Conservation (phyloP, 768 basidiomycete species). For the Tubosaeta brunneosetosa region DNA sequence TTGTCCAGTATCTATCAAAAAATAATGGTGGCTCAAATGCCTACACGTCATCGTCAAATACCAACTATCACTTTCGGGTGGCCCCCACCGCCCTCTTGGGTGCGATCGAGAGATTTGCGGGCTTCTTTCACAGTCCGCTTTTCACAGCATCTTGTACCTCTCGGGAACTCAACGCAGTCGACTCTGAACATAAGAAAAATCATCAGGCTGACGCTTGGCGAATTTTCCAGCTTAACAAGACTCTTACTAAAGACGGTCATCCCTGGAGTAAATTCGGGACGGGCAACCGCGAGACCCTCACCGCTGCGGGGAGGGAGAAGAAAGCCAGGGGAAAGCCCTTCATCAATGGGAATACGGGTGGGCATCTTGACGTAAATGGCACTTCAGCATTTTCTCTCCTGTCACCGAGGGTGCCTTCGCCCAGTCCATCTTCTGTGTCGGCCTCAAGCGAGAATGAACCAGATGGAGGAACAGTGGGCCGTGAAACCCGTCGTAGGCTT, state of each 20-base stretch:
- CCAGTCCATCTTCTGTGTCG: constrained; percentile 54
- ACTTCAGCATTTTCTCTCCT: constrained; percentile 39
- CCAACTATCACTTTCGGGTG: constrained; percentile 82
- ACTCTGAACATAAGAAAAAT: constrained; percentile 97
- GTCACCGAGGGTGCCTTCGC: constrained; percentile 55
- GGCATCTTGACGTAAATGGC: constrained; percentile 13
- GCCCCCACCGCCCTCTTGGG: constrained; percentile 57
- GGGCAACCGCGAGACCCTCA: constrained; percentile 74
- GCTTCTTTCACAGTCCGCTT: constrained; percentile 91
- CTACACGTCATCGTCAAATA: constrained; percentile 87
- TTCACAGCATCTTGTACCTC: constrained; percentile 82
- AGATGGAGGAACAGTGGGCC: constrained; percentile 73
- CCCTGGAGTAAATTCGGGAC: constrained; percentile 91
- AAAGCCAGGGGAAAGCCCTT: constrained; percentile 46
- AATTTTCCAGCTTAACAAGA: constrained; percentile 92
- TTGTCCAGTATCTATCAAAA: constrained; percentile 61
- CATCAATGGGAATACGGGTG: constrained; percentile 22
- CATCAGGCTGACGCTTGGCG: constrained; percentile 87
- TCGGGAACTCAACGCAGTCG: constrained; percentile 91
- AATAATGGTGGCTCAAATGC: constrained; percentile 90
- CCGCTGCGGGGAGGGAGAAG: constrained; percentile 52
- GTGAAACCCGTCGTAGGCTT: constrained; percentile 71
- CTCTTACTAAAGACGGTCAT: constrained; percentile 73
- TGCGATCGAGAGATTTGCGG: constrained; percentile 73
- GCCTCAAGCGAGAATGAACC: constrained; percentile 55